Percentiles rank a stretch among this genome's conserved stretches.
Evolutionary conservation across 2,329 filamentous ascomycete genomes (phyloP).

Genomic region (Arthroderma sp.): DNA sequence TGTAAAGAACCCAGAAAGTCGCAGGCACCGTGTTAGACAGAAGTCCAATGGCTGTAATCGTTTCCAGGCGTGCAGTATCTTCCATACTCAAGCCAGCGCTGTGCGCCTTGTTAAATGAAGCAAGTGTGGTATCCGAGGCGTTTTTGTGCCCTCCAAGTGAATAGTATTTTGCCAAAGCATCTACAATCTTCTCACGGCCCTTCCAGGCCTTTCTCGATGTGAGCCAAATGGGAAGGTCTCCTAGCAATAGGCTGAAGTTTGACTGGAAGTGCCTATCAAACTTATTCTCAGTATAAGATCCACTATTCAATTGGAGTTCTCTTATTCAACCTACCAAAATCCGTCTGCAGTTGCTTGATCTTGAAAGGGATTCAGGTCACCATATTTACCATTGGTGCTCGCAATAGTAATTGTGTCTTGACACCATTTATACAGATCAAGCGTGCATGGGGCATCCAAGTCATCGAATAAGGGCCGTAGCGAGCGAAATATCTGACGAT

Average conservation of each 20-base stretch:
- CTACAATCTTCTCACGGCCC: background rate
- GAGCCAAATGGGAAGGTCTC: background rate
- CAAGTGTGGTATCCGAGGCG: background rate
- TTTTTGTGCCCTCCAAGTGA: background rate
- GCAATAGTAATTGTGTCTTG: slow-evolving; percentile 16
- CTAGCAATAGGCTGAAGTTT: background rate
- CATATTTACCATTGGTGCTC: slow-evolving; percentile 18
- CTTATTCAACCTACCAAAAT: slow-evolving; percentile 12
- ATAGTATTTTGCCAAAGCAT: background rate
- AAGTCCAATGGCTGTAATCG: slow-evolving; percentile 20
- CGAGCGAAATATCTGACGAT: background rate
- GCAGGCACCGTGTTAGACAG: slow-evolving; percentile 33
- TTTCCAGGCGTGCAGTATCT: slow-evolving; percentile 19
- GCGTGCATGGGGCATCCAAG: background rate
- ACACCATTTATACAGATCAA: slow-evolving; percentile 20
- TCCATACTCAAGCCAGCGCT: background rate
- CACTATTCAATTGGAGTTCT: slow-evolving; percentile 6
- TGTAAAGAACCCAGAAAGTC: slow-evolving; percentile 34
- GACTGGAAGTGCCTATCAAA: background rate
- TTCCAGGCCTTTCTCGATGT: background rate
- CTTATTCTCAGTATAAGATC: background rate
- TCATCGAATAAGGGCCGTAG: background rate
- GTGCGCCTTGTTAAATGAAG: background rate
- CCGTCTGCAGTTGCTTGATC: slow-evolving; percentile 11
- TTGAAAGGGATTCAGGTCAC: slow-evolving; percentile 18